Percentiles rank a stretch among this genome's conserved stretches.
These are phyloP conservation scores for Isoetes engelmannii DNA, from an alignment of 83 land plant genomes.

Conservation along the genomic window DNA sequence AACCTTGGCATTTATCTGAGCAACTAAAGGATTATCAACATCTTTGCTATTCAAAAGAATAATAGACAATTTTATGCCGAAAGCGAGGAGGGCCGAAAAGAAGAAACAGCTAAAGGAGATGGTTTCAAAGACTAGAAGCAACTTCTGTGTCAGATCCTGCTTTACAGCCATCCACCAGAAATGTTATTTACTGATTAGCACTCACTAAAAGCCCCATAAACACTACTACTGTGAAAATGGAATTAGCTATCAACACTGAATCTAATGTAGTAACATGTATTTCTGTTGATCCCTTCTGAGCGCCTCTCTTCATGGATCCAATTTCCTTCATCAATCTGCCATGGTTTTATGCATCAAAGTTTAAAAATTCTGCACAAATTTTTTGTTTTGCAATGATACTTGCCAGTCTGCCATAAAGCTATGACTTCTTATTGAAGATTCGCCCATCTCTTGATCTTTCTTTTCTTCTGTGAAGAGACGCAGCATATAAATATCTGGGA, in stretches of 20 bases:
- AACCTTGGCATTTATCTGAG: conserved; percentile 20
- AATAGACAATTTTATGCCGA: conserved; percentile 54
- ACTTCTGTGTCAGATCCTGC: conserved; percentile 21
- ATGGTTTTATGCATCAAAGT: too few species aligned
- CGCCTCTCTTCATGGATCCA: too few species aligned
- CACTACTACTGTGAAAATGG: conserved; percentile 35
- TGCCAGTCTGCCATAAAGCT: too few species aligned
- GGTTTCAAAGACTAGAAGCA: conserved; percentile 28
- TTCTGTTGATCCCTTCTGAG: conserved; percentile 1
- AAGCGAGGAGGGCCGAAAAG: conserved; percentile 50
- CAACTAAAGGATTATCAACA: conserved; percentile 25
- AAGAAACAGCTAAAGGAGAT: conserved; percentile 46
- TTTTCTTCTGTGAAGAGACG: too few species aligned
- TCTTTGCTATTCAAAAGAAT: conserved; percentile 30
- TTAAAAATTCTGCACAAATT: too few species aligned
- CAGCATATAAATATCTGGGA: too few species aligned
- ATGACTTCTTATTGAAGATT: too few species aligned
- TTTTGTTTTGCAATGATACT: too few species aligned
- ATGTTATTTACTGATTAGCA: not conserved
- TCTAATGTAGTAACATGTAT: conserved; percentile 29
- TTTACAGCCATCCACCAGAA: conserved; percentile 22
- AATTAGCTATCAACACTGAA: conserved; percentile 26
- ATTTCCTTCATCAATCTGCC: too few species aligned
- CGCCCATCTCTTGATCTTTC: too few species aligned
- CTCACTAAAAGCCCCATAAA: conserved; percentile 32